Evolutionary conservation across 805 yeast genomes (phyloP).

Genomic region (Isabelozyma pseudorhagii): DNA sequence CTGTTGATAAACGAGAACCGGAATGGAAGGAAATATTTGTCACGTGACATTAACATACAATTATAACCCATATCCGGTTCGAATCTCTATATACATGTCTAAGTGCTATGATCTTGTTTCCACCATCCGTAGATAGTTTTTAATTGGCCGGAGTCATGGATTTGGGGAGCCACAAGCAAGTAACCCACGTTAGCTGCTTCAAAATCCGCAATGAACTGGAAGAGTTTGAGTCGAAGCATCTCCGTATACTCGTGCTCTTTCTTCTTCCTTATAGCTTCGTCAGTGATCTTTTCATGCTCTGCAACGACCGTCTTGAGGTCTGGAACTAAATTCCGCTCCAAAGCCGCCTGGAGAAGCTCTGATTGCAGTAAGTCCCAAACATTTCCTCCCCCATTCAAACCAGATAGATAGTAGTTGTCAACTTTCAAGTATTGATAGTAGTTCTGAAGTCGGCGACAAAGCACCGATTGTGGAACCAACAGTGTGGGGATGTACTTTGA

Average conservation of each 20-base stretch:
- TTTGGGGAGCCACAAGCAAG: slow-evolving; percentile 25
- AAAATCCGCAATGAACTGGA: slow-evolving; percentile 39
- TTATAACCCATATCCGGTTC: not conserved
- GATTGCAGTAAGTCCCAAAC: slow-evolving; percentile 44
- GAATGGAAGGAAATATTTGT: not conserved
- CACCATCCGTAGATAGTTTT: not conserved
- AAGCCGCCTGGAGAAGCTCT: slow-evolving; percentile 53
- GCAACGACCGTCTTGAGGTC: slow-evolving; percentile 23
- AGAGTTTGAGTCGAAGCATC: slow-evolving; percentile 32
- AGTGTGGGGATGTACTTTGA: slow-evolving; percentile 38
- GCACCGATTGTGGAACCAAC: slow-evolving; percentile 34
- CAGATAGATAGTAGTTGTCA: slow-evolving; percentile 48
- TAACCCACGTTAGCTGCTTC: slow-evolving; percentile 38
- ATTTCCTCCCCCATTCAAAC: slow-evolving; percentile 34
- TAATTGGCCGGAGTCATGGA: not conserved
- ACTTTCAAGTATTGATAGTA: slow-evolving; percentile 46
- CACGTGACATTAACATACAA: not conserved
- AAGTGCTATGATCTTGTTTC: slow-evolving; percentile 1
- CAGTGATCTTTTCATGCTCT: slow-evolving; percentile 18
- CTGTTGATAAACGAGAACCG: not conserved
- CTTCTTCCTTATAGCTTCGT: slow-evolving; percentile 8
- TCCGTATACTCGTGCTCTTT: slow-evolving; percentile 16
- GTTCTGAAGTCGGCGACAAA: slow-evolving; percentile 32
- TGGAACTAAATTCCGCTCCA: slow-evolving; percentile 52
- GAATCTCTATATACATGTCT: not conserved